Base-by-base conservation (phyloP, 352 stramenopile species). In the Globisporangium megalacanthum region DNA sequence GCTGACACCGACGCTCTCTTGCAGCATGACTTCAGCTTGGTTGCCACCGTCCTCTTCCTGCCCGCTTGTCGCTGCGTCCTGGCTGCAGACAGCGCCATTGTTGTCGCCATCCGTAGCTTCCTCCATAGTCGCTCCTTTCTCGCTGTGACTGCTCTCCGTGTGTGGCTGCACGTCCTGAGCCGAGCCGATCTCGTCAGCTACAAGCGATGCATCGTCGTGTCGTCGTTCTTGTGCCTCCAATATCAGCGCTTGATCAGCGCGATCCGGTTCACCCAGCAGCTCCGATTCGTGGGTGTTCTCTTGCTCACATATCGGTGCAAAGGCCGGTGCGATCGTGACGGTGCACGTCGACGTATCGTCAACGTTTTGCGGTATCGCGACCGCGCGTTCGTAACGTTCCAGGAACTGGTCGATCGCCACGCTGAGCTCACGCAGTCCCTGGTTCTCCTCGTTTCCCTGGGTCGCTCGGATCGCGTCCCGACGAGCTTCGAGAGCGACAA, bases 401-500 rank as follows among this genome's bases (percentile, higher is more conserved):
- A 58, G 47, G 22, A 62, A 62, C 9, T n/a, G n/a, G 19, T 62
- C 31, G 31, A 53, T 35, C 41, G 10, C 49, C 14, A 20, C 25
- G 11, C 13, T 25, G 0, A 62, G 42, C 22, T 42, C 19, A 8
- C 5, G 44, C 13, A 13, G 6, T 42, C n/a, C 15, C 25, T 6
- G 22, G 2, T 31, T 19, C 2, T 37, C 19, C n/a, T 45, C 17
- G 10, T 49, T 4, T 14, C 13, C 6, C 0, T 54, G 4, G 2
- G 17, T 11, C 15, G 6, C 2, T 54, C n/a, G 44, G 22, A 13
- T 22, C n/a, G 25, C 44, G 19, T 10, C 20, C 13, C 36, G 63
- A 17, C 64, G 69, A 14, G 44, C 54, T 29, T 85, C 66, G 3
- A 86, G 51, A 10, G 68, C n/a, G 4, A 44, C 49, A 2, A 79